Conservation (phyloP, 306 rosid species). For the cucumber (Cucumis sativus) region DNA sequence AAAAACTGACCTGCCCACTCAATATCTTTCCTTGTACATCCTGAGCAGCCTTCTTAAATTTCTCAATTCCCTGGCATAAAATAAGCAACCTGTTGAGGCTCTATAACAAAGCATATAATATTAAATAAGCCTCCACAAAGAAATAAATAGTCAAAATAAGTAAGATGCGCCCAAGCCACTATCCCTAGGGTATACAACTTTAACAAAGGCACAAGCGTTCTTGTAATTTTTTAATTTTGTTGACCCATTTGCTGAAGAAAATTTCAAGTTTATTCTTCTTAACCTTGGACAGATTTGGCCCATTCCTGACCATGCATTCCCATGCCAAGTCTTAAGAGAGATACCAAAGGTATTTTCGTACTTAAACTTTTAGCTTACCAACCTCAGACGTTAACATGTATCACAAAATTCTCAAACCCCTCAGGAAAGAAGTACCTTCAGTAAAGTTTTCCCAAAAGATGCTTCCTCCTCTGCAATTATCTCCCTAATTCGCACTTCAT, state of each 20-base stretch:
- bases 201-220: neutral
- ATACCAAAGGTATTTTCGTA: neutral
- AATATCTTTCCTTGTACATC: constrained; percentile 71
- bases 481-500: constrained; percentile 48
- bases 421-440: constrained; percentile 40
- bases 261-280: neutral
- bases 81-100: constrained; percentile 6
- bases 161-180: neutral
- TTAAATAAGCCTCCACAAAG: neutral
- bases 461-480: constrained; percentile 87
- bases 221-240: neutral
- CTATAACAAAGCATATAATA: neutral
- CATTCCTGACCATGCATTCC: neutral
- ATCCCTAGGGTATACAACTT: neutral
- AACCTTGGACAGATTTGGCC: neutral
- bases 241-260: neutral
- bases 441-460: constrained; percentile 86
- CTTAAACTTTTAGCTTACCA: neutral
- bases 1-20: constrained; percentile 78
- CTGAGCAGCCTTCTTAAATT: constrained; percentile 71
- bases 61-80: constrained; percentile 74
- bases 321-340: neutral
- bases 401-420: neutral
- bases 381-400: neutral
- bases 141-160: neutral